phyloP scores from a whole-genome alignment of 331 rosid genomes.

The Prunus yedoensis region DNA sequence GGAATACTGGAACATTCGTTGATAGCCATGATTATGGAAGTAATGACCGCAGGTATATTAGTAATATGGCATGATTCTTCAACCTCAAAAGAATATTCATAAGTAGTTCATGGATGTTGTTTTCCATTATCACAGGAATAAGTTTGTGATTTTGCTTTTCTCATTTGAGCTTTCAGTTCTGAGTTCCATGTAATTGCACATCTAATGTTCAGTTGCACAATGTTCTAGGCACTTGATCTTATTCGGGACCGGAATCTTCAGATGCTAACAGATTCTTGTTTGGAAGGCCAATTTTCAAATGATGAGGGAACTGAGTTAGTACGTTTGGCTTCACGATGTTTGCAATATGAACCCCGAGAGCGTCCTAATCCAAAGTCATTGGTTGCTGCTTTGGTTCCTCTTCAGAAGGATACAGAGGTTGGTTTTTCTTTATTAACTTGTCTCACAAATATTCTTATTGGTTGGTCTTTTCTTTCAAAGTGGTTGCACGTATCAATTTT shows the following conservation, averaged over 20 bases:
- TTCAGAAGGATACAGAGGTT: constrained; percentile 92
- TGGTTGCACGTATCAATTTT: background rate
- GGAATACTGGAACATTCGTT: background rate
- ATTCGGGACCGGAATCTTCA: constrained; percentile 85
- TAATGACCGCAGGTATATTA: background rate
- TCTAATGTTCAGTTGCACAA: constrained; percentile 23
- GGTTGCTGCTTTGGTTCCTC: constrained; percentile 81
- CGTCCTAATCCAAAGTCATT: constrained; percentile 86
- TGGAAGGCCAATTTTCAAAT: constrained; percentile 83
- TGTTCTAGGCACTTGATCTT: constrained; percentile 82
- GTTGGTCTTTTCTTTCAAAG: constrained; percentile 2
- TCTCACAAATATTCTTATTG: constrained; percentile 11
- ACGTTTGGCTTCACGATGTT: constrained; percentile 85
- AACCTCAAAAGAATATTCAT: background rate
- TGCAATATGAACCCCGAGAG: constrained; percentile 86
- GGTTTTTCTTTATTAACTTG: constrained; percentile 18
- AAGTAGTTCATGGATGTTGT: background rate
- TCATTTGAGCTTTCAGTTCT: constrained; percentile 11
- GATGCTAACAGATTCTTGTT: constrained; percentile 86
- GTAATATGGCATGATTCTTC: background rate
- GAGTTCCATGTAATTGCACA: constrained; percentile 8
- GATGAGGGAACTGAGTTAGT: constrained; percentile 87
- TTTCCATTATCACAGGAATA: background rate
- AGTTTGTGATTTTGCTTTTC: background rate
- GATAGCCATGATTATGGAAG: background rate